Evolutionary conservation across 163 green algal species (phyloP), one percentile per base, ranked within the genome.

Genomic region (Chloromonas sp.): DNA sequence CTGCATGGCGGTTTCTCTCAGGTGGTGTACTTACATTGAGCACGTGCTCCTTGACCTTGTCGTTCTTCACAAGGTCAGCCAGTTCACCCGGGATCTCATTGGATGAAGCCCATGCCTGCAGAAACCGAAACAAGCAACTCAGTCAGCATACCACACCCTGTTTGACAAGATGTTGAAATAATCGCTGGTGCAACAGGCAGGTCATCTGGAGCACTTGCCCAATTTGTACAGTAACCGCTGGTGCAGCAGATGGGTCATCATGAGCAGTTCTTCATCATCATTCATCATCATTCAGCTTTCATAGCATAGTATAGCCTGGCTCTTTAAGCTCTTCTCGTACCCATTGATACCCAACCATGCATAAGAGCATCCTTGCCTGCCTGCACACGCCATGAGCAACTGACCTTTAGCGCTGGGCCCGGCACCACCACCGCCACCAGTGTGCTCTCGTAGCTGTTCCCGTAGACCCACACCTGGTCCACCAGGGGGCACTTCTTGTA

Each of bases 401-500:
- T 61, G n/a, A 84, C 81, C 81, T 84, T 61, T 14, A 84, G 70
- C 1, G 79, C 83, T 84, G 93, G 87, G 71, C 93, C 91, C 8
- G 96, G 96, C 8, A 98, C 93, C 79, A 96, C 93, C 58, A 98
- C 90, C 0, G 91, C 93, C 81, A 98, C 92, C 79, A 98, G 88
- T 14, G 81, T 86, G 82, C 78, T 91, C 92, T 98, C 92, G 81
- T 95, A 97, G 58, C 87, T 94, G 92, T 98, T 95, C 84, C 96
- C 95, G 83, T 97, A 96, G 86, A 97, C 93, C 92, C 92, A 97
- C 57, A 95, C 87, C 93, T 98, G 95, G 85, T 98, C 94, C 79
- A 98, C 91, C 57, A 92, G 58, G 0, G 84, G 1, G 79, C 89
- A 87, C 91, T 97, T 95, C 89, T 97, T 96, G 91, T 97, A 98